Evolutionary conservation across 2,329 filamentous ascomycete genomes (phyloP).

Genomic region (Trichoderma semiorbis): DNA sequence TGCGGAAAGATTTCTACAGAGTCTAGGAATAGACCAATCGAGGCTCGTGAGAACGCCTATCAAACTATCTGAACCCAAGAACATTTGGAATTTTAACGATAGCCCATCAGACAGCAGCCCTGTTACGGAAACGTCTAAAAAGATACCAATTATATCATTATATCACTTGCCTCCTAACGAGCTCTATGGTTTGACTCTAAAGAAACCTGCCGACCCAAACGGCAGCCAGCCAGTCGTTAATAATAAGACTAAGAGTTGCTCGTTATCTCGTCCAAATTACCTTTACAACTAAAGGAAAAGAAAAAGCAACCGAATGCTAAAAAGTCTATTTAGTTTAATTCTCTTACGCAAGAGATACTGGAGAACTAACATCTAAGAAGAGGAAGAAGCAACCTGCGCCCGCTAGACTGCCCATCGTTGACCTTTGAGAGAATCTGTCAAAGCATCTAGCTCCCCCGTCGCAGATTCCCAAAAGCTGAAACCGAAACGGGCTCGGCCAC

Average conservation of each 20-base stretch:
- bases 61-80: not conserved
- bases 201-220: not conserved
- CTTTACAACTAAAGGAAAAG: not conserved
- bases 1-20: too few species aligned
- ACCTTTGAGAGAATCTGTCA: slow-evolving; percentile 18
- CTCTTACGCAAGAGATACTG: slow-evolving; percentile 27
- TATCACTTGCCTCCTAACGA: slow-evolving; percentile 24
- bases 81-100: slow-evolving; percentile 21
- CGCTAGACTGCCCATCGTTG: slow-evolving; percentile 16
- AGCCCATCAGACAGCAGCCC: slow-evolving; percentile 14
- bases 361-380: too few species aligned
- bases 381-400: slow-evolving; percentile 2
- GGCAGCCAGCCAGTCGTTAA: too few species aligned
- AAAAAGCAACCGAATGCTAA: slow-evolving; percentile 35
- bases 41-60: too few species aligned
- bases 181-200: too few species aligned
- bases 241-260: too few species aligned
- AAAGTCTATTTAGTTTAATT: slow-evolving; percentile 33
- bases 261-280: not conserved
- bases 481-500: not conserved
- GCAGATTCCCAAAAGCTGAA: not conserved
- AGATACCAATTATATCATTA: not conserved
- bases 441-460: slow-evolving; percentile 21
- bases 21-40: too few species aligned
- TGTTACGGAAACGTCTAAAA: not conserved